Base-by-base conservation (phyloP, 805 yeast genomes). In the Kuraishia molischiana region DNA sequence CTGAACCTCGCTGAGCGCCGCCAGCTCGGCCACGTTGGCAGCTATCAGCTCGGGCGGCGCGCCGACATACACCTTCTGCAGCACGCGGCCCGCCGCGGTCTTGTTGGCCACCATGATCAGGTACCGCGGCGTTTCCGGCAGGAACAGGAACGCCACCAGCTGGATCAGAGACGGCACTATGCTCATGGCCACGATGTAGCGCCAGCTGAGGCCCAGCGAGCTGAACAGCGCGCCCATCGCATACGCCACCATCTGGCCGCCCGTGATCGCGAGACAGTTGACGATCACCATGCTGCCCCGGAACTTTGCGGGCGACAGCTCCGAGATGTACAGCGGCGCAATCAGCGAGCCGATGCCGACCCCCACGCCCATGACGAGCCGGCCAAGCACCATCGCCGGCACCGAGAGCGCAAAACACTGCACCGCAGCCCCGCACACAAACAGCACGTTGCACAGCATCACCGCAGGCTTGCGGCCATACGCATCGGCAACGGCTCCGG, bases 331-430 rank as follows among this genome's bases (percentile, higher is more conserved):
- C 41, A 90, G 67, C 1, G 98, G 98, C n/a, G 97, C 86, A 39
- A 86, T 81, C 38, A 90, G 66, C 3, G 97, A 87, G 1, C 97
- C 97, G 38, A 85, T 72, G 48, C 98, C 98, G 20, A 90, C 97
- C 50, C 96, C 97, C 58, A 85, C 83, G n/a, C 98, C 98, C 81
- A 92, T 84, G 35, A 90, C 67, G 46, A 92, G 80, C 56, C 97
- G 72, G 31, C 97, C 98, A 11, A 64, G 77, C 44, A 85, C 79
- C 97, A 90, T 90, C 33, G 81, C 77, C 92, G 95, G 85, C 41
- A 86, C 79, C 3, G 78, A 64, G 39, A 74, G 73, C 5, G 97
- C 77, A 24, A 80, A 83, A 41, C 92, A 74, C 63, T 90, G 98
- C 42, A 89, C 63, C 32, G 74, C 71, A 15, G 95, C 86, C 42